These are phyloP conservation scores for Ustulina deusta DNA, from an alignment of 2,329 filamentous ascomycete species.

Conservation along the genomic window DNA sequence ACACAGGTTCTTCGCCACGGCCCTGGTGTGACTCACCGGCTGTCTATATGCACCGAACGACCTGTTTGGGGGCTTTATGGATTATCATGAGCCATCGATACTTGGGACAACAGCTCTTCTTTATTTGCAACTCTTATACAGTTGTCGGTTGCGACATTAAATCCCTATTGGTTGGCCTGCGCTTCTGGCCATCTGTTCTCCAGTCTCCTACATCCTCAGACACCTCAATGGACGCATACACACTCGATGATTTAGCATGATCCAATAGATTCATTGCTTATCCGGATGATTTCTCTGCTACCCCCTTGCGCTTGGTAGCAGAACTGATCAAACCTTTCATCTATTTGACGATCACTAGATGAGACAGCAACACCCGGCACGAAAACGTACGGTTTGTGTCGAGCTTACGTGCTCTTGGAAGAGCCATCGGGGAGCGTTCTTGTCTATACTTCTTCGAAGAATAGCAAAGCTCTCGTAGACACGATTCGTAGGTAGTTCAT, in stretches of 20 bases:
- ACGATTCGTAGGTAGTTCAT: neutral
- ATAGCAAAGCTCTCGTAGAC: constrained; percentile 5
- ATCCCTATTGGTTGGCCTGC: constrained; percentile 3
- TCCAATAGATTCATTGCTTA: constrained; percentile 36
- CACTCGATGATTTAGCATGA: constrained; percentile 27
- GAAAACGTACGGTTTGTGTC: neutral
- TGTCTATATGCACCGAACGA: neutral
- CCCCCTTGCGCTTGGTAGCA: constrained; percentile 13
- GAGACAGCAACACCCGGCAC: constrained; percentile 10
- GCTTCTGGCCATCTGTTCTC: constrained; percentile 1
- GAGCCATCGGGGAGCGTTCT: constrained; percentile 10
- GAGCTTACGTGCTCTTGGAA: constrained; percentile 15
- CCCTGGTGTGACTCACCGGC: neutral
- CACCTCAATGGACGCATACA: constrained; percentile 8
- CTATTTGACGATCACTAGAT: constrained; percentile 8
- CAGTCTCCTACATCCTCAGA: constrained; percentile 1
- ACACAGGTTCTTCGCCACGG: neutral
- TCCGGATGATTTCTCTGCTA: constrained; percentile 18
- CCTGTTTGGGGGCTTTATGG: neutral
- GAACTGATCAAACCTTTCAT: constrained; percentile 5
- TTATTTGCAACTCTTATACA: constrained; percentile 4
- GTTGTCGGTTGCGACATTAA: neutral
- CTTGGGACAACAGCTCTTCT: neutral
- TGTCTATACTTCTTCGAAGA: constrained; percentile 20
- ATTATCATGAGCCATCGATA: neutral